A percentile compares a stretch with the other conserved stretches of the same genome.
Evolutionary conservation across 345 rosid species (phyloP).

Genomic region (Litchi chinensis): DNA sequence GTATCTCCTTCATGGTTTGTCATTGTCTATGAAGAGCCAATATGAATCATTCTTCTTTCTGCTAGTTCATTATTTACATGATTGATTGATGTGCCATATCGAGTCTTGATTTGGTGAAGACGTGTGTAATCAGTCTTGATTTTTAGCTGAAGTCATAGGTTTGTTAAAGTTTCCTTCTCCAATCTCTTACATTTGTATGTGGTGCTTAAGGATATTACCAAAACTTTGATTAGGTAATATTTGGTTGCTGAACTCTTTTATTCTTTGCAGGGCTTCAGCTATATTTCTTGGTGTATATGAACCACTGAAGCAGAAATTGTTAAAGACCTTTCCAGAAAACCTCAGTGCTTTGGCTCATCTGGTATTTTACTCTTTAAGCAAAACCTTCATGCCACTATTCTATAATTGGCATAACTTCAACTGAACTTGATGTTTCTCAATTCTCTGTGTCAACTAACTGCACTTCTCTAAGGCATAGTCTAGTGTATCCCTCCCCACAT

Average conservation of each 20-base stretch:
- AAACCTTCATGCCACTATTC: slow-evolving; percentile 10
- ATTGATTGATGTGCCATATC: not conserved
- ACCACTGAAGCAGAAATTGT: slow-evolving; percentile 60
- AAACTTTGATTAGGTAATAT: not conserved
- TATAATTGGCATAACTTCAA: not conserved
- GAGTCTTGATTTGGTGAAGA: not conserved
- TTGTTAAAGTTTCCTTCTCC: not conserved
- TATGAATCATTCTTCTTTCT: not conserved
- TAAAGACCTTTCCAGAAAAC: slow-evolving; percentile 56
- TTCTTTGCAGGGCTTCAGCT: slow-evolving; percentile 62
- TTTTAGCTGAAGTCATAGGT: slow-evolving; percentile 5
- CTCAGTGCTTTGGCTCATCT: slow-evolving; percentile 64
- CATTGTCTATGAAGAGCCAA: too few species aligned
- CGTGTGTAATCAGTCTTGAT: not conserved
- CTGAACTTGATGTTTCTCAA: not conserved
- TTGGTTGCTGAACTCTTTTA: slow-evolving; percentile 16
- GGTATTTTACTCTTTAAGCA: slow-evolving; percentile 36
- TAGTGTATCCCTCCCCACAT: slow-evolving; percentile 5
- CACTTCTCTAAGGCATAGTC: not conserved
- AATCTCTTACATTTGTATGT: not conserved
- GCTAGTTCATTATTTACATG: too few species aligned
- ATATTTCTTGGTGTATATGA: slow-evolving; percentile 72
- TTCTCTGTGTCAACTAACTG: not conserved
- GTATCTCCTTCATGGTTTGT: too few species aligned
- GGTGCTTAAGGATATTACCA: not conserved